Conservation (phyloP, 805 yeast species). For the Schwanniomyces pseudopolymorphus region DNA sequence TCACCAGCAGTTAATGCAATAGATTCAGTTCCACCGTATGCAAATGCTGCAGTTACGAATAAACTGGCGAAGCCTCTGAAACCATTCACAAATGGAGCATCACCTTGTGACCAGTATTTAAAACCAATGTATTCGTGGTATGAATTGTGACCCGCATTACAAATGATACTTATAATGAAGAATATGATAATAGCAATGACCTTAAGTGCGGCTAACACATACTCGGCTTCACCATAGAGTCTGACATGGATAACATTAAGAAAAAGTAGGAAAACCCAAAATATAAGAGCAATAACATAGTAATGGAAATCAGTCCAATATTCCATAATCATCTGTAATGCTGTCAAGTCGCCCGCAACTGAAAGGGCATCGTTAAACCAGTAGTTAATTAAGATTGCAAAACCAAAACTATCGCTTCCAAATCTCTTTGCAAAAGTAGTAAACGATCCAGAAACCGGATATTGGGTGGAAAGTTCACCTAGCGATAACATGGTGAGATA, state of each 20-base stretch:
- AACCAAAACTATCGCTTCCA: conserved; percentile 52
- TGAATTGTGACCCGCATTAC: conserved; percentile 58
- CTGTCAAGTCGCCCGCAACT: conserved; percentile 49
- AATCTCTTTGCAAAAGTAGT: conserved; percentile 49
- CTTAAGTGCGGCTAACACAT: conserved; percentile 37
- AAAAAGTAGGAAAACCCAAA: conserved; percentile 50
- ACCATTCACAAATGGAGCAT: conserved; percentile 53
- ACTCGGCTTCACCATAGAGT: conserved; percentile 43
- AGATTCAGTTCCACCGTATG: conserved; percentile 50
- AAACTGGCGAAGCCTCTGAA: conserved; percentile 51
- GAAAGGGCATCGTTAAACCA: conserved; percentile 53
- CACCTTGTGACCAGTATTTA: conserved; percentile 46
- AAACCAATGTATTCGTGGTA: conserved; percentile 40
- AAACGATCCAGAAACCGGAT: conserved; percentile 57
- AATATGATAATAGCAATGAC: conserved; percentile 56
- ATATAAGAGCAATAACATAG: conserved; percentile 52
- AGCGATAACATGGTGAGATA: conserved; percentile 52
- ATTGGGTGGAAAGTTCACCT: conserved; percentile 57
- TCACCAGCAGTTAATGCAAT: conserved; percentile 36
- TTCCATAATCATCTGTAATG: conserved; percentile 43
- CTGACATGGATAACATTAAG: conserved; percentile 40
- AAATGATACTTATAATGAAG: conserved; percentile 54
- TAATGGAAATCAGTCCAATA: conserved; percentile 52
- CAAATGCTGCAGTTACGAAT: conserved; percentile 53
- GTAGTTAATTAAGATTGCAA: conserved; percentile 49